Base-by-base conservation (phyloP, 2,329 filamentous ascomycete genomes). In the Penicillium sp. region DNA sequence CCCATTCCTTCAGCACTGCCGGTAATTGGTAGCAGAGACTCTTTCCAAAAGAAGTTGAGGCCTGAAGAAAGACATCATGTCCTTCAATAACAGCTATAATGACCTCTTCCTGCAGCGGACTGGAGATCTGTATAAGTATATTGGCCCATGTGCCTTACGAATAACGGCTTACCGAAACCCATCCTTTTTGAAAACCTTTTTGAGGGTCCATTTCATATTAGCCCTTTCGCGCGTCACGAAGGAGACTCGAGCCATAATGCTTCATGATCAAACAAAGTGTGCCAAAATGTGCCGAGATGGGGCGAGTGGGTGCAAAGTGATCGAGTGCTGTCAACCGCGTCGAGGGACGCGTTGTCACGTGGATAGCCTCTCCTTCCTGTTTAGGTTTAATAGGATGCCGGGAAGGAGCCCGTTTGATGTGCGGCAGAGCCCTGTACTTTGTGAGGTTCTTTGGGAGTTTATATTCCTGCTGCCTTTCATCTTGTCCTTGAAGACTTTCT, bases 1-100 rank as follows among this genome's bases (percentile, higher is more conserved):
- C 93, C 51, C 51, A 54, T 71, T 87, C 85, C 66, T 93, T 88
- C 53, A 96, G 87, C 31, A 97, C 86, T 22, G 92, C 92, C 8
- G 92, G 92, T 1, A 97, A 81, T 71, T 97, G 92, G 69, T 93
- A 97, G 76, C 93, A 97, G 49, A 97, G 74, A 67, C 90, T 95
- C 74, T 97, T 97, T 40, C 92, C 93, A 71, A 97, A 97, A 0
- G 78, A 80, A 4, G 78, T 80, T 3, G 77, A 78, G 21, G 93
- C 93, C 73, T 97, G 93, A 1, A 97, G 83, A 68, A 96, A 97
- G 41, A 97, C 88, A 86, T 97, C 93, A 58, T 92, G 82, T 14
- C 90, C 88, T 52, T 88, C 84, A 8, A 97, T 80, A 3, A 90
- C 89, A 7, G 90, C 89, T 54, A 83, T 80, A 51, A 97, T 93